Evolutionary conservation across 2,329 filamentous ascomycete species (phyloP), one percentile per base, ranked within the genome.

Genomic region (Aspergillus fructus): DNA sequence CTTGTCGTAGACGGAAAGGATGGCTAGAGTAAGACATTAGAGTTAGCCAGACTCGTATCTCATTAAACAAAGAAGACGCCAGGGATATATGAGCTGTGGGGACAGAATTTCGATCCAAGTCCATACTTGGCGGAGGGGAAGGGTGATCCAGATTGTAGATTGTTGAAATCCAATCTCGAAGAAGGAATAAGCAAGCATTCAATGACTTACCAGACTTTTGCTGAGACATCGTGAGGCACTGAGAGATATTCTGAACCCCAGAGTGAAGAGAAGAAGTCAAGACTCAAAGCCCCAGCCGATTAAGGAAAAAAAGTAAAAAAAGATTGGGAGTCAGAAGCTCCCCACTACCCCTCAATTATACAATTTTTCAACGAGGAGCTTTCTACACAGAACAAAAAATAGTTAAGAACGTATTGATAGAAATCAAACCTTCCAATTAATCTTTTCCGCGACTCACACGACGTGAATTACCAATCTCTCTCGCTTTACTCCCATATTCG

Each of bases 1-100:
- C 87, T 99, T 99, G 84, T 99, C 91, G 75, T 94, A 97, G 81
- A 97, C 94, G 65, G 93, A 97, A 74, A 99, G 84, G 73, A 99
- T 97, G 66, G 94, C 94, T 82, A 53, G 59, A 56, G 27, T 40
- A n/a, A 42, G 43, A 13, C 15, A 49, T 7, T 17, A 11, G 41
- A 51, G 47, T 64, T 48, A 65, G 62, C 54, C 37, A 39, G 27
- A 24, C 45, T 47, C 8, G 43, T 9, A 40, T 33, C 45, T 23
- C 34, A 17, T 53, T 55, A 47, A 23, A 58, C 50, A 52, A 19
- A 41, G 54, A 37, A 51, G 55, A 56, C 54, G 53, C 56, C 62
- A 55, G 41, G 58, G 60, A 53, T 56, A 39, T 49, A 24, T 51
- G 37, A 51, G 57, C 47, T 59, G 64, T 61, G 62, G 63, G 56